Percentiles rank a stretch among this genome's conserved stretches.
Conservation (phyloP, 805 yeast species). For the Clavispora phyllophila region DNA sequence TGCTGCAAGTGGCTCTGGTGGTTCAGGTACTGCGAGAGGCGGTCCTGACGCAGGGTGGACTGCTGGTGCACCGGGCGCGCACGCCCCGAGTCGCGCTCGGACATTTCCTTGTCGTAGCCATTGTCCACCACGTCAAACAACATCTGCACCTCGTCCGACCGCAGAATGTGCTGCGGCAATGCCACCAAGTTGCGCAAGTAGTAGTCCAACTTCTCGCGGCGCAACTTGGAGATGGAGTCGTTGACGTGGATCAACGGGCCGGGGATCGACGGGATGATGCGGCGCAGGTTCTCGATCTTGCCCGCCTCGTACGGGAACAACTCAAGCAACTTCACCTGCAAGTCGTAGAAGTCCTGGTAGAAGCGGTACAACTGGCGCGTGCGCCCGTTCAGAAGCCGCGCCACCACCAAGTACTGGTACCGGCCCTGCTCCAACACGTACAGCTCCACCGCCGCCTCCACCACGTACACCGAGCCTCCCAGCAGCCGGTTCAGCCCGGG, state of each 20-base stretch:
- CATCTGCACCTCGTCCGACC: constrained; percentile 59
- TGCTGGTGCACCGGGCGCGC: constrained; percentile 34
- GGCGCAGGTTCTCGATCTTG: constrained; percentile 63
- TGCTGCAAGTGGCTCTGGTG: constrained; percentile 17
- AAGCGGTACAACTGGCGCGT: constrained; percentile 72
- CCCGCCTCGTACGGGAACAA: constrained; percentile 93
- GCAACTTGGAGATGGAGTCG: constrained; percentile 55
- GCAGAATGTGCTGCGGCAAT: constrained; percentile 73
- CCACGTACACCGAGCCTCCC: constrained; percentile 32
- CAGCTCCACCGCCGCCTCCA: constrained; percentile 72
- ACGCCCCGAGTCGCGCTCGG: constrained; percentile 14
- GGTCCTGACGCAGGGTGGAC: constrained; percentile 45
- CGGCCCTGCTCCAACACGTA: constrained; percentile 79
- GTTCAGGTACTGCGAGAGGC: constrained; percentile 47
- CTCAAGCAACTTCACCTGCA: constrained; percentile 78
- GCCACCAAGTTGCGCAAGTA: constrained; percentile 54
- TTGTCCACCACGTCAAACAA: constrained; percentile 62
- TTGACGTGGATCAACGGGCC: constrained; percentile 93
- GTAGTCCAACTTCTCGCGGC: constrained; percentile 50
- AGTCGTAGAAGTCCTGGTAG: constrained; percentile 93
- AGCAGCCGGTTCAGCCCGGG: constrained; percentile 25
- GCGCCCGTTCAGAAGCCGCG: constrained; percentile 63
- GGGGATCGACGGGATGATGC: constrained; percentile 90
- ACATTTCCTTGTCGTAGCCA: constrained; percentile 54
- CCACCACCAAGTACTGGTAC: constrained; percentile 79